These are phyloP conservation scores for Lindgomyces ingoldianus DNA, from an alignment of 495 filamentous ascomycete genomes.

Conservation along the genomic window DNA sequence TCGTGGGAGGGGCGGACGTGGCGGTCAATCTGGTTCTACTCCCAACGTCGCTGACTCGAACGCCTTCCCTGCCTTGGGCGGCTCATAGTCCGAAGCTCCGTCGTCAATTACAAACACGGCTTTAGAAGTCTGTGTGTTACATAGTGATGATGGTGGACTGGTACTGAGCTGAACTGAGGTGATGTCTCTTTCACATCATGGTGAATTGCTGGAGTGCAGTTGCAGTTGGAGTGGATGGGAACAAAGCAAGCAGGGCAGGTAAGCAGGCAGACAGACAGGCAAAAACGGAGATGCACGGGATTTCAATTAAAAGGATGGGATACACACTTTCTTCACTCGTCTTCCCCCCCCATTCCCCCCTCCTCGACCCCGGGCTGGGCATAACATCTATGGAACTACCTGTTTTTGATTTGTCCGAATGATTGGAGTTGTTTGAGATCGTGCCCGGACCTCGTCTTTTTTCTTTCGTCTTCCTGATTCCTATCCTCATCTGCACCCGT, in stretches of 20 bases:
- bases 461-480: neutral
- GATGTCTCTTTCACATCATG: neutral
- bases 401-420: neutral
- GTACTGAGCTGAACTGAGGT: neutral
- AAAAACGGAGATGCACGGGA: neutral
- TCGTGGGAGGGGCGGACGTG: slow-evolving; percentile 42
- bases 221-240: too few relatives aligned
- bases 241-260: neutral
- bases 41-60: slow-evolving; percentile 64
- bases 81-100: slow-evolving; percentile 40
- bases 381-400: too few relatives aligned
- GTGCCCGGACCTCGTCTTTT: neutral
- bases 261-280: neutral
- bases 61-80: slow-evolving; percentile 77
- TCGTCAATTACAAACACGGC: slow-evolving; percentile 14
- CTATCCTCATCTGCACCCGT: neutral
- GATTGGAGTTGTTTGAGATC: too few relatives aligned
- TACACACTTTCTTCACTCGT: too few relatives aligned
- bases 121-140: neutral
- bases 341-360: too few relatives aligned
- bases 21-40: slow-evolving; percentile 33
- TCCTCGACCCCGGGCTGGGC: too few relatives aligned
- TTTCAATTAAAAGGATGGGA: neutral
- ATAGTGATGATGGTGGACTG: neutral
- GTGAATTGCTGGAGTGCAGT: too few relatives aligned